phyloP scores from a whole-genome alignment of 345 rosid genomes.

The Brassica carinata region DNA sequence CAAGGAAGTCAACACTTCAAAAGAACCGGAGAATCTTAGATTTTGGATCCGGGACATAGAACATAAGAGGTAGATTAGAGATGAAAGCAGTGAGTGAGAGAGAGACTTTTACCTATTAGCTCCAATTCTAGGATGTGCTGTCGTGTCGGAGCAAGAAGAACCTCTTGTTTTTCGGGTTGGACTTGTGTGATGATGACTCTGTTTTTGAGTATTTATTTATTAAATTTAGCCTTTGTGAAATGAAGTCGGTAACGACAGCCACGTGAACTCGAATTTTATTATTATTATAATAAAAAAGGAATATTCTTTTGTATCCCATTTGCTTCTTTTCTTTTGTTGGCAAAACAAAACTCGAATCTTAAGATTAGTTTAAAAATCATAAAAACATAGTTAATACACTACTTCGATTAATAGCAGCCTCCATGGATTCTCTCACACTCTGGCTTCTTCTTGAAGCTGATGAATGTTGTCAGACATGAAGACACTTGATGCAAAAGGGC shows the following conservation, averaged over 20 bases:
- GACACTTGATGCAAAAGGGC: conserved; percentile 11
- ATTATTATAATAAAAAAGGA: not conserved
- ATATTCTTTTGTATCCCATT: not conserved
- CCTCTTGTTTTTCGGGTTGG: conserved; percentile 33
- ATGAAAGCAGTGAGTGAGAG: not conserved
- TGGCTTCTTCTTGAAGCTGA: conserved; percentile 4
- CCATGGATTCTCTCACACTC: not conserved
- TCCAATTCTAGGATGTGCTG: not conserved
- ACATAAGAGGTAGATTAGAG: not conserved
- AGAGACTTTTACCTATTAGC: not conserved
- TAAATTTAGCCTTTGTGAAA: not conserved
- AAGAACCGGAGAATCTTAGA: not conserved
- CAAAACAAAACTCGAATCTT: too few species aligned
- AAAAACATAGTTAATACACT: not conserved
- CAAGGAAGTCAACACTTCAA: not conserved
- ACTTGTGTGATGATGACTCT: conserved; percentile 34
- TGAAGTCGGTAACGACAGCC: conserved; percentile 38
- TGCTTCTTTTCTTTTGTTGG: not conserved
- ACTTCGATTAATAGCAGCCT: conserved; percentile 7
- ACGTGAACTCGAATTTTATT: conserved; percentile 34
- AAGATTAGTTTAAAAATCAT: too few species aligned
- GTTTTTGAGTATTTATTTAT: not conserved
- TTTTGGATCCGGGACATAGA: not conserved
- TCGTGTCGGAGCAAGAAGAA: conserved; percentile 30
- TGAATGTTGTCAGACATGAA: not conserved